A percentile compares a stretch with the other conserved stretches of the same genome.
Conservation (phyloP, 805 yeast species). For the Saccharomycopsis fermentans region DNA sequence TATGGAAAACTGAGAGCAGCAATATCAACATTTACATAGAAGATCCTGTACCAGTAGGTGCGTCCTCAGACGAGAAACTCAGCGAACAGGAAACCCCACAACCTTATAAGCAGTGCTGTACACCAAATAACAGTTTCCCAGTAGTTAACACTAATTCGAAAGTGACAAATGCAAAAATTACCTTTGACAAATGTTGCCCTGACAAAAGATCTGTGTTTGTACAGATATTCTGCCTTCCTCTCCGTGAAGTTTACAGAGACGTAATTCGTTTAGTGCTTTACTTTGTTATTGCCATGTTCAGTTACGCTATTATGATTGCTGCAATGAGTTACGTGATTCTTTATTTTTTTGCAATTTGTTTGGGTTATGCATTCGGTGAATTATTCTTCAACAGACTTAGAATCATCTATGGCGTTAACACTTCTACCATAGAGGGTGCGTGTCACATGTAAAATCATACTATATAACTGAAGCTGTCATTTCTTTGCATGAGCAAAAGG, state of each 20-base stretch:
- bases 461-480: no score
- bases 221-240: slow-evolving; percentile 28
- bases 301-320: slow-evolving; percentile 68
- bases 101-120: not conserved
- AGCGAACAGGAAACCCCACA: slow-evolving; percentile 9
- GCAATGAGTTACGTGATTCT: slow-evolving; percentile 61
- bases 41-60: not conserved
- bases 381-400: slow-evolving; percentile 54
- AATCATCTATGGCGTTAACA: slow-evolving; percentile 29
- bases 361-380: slow-evolving; percentile 64
- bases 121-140: not conserved
- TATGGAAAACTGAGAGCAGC: slow-evolving; percentile 37
- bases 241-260: slow-evolving; percentile 37
- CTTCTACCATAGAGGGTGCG: not conserved
- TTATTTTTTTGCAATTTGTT: slow-evolving; percentile 63
- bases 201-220: slow-evolving; percentile 22
- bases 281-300: slow-evolving; percentile 54
- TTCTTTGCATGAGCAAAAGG: no score
- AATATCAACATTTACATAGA: slow-evolving; percentile 18
- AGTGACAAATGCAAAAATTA: slow-evolving; percentile 5
- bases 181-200: slow-evolving; percentile 5
- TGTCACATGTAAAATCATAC: slow-evolving; percentile 19
- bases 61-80: not conserved
- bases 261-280: slow-evolving; percentile 43
- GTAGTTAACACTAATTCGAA: not conserved